Evolutionary conservation across 169 alveolate species (phyloP), one percentile per base, ranked within the genome.

Genomic region (Fabrea salina): DNA sequence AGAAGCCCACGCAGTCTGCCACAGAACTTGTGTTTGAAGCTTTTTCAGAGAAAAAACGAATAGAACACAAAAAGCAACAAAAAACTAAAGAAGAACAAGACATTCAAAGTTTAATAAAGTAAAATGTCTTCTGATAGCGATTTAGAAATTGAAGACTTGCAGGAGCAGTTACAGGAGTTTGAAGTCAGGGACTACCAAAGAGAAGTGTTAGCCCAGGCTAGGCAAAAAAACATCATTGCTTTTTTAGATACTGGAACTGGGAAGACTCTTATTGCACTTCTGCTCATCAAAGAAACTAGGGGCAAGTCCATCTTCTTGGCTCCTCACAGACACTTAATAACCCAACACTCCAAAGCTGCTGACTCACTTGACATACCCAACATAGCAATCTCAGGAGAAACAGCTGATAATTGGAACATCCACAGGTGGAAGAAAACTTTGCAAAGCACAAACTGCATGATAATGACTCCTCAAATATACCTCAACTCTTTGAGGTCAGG

Each of bases 381-480:
- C n/a, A 35, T 33, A 16, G 47, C 27, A 1, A 25, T 61, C 27
- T n/a, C 11, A 16, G 75, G 75, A 11, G 54, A 37, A 16, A 16
- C 16, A n/a, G 19, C 47, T 16, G 75, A 61, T 61, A 22, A 54
- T 11, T 61, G 75, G 54, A 19, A 35, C 8, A 32, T 32, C n/a
- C 47, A 61, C 11, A 16, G 16, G 11, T 61, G 75, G 61, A 43
- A 70, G 67, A n/a, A 53, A 35, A 8, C 40, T 19, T 47, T 79
- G 44, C 25, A 77, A 32, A 44, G 49, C 0, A 40, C 30, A 30
- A 7, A 67, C 19, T 37, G 50, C 5, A 64, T 66, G 44, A 56
- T 67, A 3, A 66, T 79, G 59, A 79, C 85, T 39, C 41, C 79
- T 8, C 49, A 79, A 44, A 22, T 51, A 5, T 79, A 51, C 43